phyloP scores from a whole-genome alignment of 2,329 filamentous ascomycete genomes.

The Rutstroemia sp. region DNA sequence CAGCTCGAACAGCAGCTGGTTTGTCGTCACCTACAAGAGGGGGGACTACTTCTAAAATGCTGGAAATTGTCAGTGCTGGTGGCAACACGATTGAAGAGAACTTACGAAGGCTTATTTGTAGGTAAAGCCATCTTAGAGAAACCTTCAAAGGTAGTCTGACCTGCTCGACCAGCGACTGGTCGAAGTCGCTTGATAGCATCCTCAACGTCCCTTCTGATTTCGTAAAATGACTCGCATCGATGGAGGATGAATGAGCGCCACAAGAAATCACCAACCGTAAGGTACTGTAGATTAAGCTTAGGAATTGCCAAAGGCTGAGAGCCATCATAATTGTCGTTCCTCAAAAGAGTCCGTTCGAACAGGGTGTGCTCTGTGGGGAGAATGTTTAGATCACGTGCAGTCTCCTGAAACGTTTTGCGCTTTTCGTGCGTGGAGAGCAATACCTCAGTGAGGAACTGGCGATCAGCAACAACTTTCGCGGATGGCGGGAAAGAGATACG shows the following conservation, averaged over 20 bases:
- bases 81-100: background rate
- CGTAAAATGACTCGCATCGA: slow-evolving; percentile 86
- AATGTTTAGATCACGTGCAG: slow-evolving; percentile 60
- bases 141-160: slow-evolving; percentile 69
- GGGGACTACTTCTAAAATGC: slow-evolving; percentile 76
- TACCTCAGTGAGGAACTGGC: slow-evolving; percentile 61
- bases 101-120: slow-evolving; percentile 66
- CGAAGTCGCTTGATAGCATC: slow-evolving; percentile 71
- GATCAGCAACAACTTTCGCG: slow-evolving; percentile 54
- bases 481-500: slow-evolving; percentile 75
- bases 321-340: slow-evolving; percentile 82
- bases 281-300: slow-evolving; percentile 91
- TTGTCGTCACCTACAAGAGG: slow-evolving; percentile 75
- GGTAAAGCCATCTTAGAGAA: slow-evolving; percentile 89
- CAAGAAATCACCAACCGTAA: slow-evolving; percentile 92
- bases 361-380: slow-evolving; percentile 78
- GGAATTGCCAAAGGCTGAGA: slow-evolving; percentile 82
- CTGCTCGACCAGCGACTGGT: slow-evolving; percentile 56
- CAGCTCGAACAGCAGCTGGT: slow-evolving; percentile 78
- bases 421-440: slow-evolving; percentile 70
- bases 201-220: slow-evolving; percentile 86
- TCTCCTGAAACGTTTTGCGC: slow-evolving; percentile 75
- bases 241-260: slow-evolving; percentile 90
- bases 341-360: slow-evolving; percentile 70
- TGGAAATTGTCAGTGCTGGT: slow-evolving; percentile 22